Evolutionary conservation across 2,329 filamentous ascomycete genomes (phyloP).

Genomic region (Scedosporium boydii): DNA sequence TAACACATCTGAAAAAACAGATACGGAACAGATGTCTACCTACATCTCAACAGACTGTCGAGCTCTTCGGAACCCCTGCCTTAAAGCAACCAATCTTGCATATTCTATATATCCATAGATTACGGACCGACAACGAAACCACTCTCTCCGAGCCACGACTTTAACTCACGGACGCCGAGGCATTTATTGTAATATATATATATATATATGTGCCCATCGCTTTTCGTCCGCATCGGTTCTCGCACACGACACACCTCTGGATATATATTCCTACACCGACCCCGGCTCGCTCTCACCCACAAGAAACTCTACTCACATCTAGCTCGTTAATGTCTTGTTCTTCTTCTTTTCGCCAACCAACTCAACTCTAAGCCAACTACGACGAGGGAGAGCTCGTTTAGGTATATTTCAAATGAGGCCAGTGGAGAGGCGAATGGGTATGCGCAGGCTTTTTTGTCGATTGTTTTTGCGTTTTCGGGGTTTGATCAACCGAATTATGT

Average conservation of each 20-base stretch:
- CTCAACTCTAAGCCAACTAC: too few relatives aligned
- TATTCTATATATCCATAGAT: neutral
- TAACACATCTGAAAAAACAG: conserved; percentile 33
- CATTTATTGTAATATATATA: too few relatives aligned
- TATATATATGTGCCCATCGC: too few relatives aligned
- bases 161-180: neutral
- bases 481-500: conserved; percentile 28
- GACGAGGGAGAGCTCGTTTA: conserved; percentile 5
- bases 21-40: conserved; percentile 96
- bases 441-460: conserved; percentile 30
- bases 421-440: conserved; percentile 20
- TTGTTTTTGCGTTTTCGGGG: conserved; percentile 29
- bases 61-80: conserved; percentile 94
- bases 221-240: too few relatives aligned
- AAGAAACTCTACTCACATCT: too few relatives aligned
- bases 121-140: neutral
- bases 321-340: too few relatives aligned
- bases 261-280: too few relatives aligned
- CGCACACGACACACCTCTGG: too few relatives aligned
- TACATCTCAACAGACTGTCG: conserved; percentile 91
- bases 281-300: too few relatives aligned
- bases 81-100: conserved; percentile 38
- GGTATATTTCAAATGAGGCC: conserved; percentile 14
- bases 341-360: too few relatives aligned
- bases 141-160: neutral